Evolutionary conservation across 2,329 filamentous ascomycete species (phyloP).

Genomic region (Diplodia mutila): DNA sequence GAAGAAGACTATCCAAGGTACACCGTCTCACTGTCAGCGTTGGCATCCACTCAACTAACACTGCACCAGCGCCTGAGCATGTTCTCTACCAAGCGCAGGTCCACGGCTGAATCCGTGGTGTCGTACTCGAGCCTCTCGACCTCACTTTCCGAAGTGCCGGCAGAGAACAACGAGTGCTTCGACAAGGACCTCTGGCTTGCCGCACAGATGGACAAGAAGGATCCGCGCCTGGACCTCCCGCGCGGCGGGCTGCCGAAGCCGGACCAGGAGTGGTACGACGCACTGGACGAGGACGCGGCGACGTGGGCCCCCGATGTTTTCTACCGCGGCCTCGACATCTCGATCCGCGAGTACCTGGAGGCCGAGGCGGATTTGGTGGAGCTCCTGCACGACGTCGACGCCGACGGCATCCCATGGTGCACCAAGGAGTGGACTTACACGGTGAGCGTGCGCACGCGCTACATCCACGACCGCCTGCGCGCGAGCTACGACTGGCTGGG

Average conservation of each 20-base stretch:
- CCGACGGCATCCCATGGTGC: slow-evolving; percentile 17
- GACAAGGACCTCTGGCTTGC: slow-evolving; percentile 20
- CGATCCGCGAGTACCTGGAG: slow-evolving; percentile 16
- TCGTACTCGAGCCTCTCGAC: slow-evolving; percentile 18
- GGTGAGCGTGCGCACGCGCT: slow-evolving; percentile 2
- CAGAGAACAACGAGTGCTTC: slow-evolving; percentile 12
- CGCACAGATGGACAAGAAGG: slow-evolving; percentile 8
- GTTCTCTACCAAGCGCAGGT: slow-evolving; percentile 8
- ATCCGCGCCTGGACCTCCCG: slow-evolving; percentile 1
- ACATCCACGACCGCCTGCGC: slow-evolving; percentile 13
- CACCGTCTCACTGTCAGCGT: background rate
- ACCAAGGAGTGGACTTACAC: slow-evolving; percentile 17
- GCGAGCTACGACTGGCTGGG: background rate
- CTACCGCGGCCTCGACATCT: slow-evolving; percentile 12
- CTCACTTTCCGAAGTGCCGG: slow-evolving; percentile 7
- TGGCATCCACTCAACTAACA: background rate
- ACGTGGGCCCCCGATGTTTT: background rate
- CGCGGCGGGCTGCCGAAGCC: slow-evolving; percentile 19
- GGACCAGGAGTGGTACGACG: slow-evolving; percentile 11
- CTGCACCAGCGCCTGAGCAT: background rate
- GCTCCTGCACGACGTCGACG: slow-evolving; percentile 16
- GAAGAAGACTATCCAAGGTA: slow-evolving; percentile 15
- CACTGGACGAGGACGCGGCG: slow-evolving; percentile 7
- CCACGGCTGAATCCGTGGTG: slow-evolving; percentile 6
- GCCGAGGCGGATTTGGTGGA: slow-evolving; percentile 19